phyloP scores from a whole-genome alignment of 371 early-diverging fungal species.

The Mucor lusitanicus region DNA sequence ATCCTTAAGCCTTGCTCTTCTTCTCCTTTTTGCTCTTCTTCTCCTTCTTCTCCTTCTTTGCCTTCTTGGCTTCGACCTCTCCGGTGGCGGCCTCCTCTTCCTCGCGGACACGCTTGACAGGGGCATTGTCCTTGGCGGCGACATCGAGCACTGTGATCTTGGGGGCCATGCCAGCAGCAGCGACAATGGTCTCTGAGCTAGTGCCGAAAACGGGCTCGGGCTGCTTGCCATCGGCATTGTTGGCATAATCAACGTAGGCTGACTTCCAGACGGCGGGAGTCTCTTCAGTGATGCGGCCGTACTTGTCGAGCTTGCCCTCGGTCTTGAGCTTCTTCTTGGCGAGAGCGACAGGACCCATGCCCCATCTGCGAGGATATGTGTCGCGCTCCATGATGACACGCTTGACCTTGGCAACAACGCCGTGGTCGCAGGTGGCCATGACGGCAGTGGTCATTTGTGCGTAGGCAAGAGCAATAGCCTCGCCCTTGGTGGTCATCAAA shows the following conservation, averaged over 20 bases:
- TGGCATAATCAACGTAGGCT: constrained; percentile 72
- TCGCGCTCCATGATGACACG: constrained; percentile 99
- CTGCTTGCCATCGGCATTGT: constrained; percentile 49
- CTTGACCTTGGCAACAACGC: constrained; percentile 98
- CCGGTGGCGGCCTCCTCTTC: constrained; percentile 24
- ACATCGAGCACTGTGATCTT: constrained; percentile 40
- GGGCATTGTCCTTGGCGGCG: constrained; percentile 35
- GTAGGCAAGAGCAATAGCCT: constrained; percentile 97
- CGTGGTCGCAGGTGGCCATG: constrained; percentile 87
- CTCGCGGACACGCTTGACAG: background rate
- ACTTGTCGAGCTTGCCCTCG: constrained; percentile 97
- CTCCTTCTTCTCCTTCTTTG: constrained; percentile 46
- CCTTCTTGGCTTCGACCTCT: constrained; percentile 39
- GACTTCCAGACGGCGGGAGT: constrained; percentile 83
- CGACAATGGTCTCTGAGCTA: constrained; percentile 31
- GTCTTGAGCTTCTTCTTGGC: constrained; percentile 97
- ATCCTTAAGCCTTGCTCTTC: constrained; percentile 20
- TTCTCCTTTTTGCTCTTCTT: constrained; percentile 28
- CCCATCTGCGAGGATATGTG: constrained; percentile 98
- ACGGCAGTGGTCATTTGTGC: constrained; percentile 95
- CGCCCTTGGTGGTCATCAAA: constrained; percentile 99
- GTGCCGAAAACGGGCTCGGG: constrained; percentile 36
- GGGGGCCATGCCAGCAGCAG: constrained; percentile 44
- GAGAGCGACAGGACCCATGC: constrained; percentile 91
- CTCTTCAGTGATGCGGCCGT: constrained; percentile 82